Base-by-base conservation (phyloP, 257 asterid genomes). In the Prunella vulgaris region DNA sequence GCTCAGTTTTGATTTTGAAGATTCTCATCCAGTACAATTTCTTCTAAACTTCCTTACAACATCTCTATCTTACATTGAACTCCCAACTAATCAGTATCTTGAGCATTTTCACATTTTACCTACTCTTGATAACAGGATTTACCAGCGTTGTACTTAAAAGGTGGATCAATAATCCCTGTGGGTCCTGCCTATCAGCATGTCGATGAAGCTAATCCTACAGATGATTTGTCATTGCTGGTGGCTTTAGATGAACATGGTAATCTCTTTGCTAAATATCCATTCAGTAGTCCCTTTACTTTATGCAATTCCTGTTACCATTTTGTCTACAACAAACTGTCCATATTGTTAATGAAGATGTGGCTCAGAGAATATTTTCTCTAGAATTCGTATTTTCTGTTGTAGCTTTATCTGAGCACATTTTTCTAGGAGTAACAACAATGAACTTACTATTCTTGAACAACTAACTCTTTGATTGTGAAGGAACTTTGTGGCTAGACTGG, bases 131-230 rank as follows among this genome's bases (percentile, higher is more conserved):
- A 72, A 67, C 54, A 89, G 98, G 98, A 92, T 75, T 78, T 92
- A 72, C 98, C 98, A 10, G 88, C 85, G 12, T 64, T 92, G 59
- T 92, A 89, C 78, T 81, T 89, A 56, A 78, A 59, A 81, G 98
- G 98, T 71, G 96, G 98, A 83, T 92, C 96, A 17, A 89, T 92
- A 37, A 81, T 92, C 73, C 96, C 98, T 12, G 72, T 76, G 48
- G 96, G 82, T 40, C 95, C 87, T 63, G 86, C 81, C 8, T 53
- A 74, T 80, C 92, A 83, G 72, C 86, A 89, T 77, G 88, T 86
- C 52, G 84, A 78, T 72, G 94, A 86, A 78, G 89, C 89, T 78
- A 82, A 77, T 76, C 79, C 76, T 14, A 74, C 87, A 2, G 96
- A 89, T 62, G 98, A 92, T 77, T 74, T 92, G 33, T 17, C 73